Evolutionary conservation across 2,329 filamentous ascomycete species (phyloP), one percentile per base, ranked within the genome.

Genomic region (Hypoxylon sp.): DNA sequence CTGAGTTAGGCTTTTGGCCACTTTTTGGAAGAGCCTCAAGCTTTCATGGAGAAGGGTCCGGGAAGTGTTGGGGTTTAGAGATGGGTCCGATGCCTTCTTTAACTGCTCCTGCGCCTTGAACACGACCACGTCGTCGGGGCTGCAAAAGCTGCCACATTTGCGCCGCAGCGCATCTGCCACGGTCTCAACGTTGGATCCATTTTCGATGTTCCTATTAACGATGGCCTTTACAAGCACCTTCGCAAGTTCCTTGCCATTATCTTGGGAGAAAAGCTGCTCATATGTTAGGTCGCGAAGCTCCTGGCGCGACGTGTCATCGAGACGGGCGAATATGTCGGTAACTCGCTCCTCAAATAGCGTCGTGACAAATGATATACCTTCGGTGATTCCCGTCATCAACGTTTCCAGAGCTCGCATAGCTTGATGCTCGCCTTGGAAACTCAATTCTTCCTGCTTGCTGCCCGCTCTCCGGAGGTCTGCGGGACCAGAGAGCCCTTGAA

Each of bases 31-130:
- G 11, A 97, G 78, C 43, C 86, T 84, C 62, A 97, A 73, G 71
- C 92, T 97, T 69, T 97, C 93, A 62, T 92, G 92, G 15, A 99
- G 79, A 25, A 96, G 75, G 32, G 86, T 86, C 23, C 92, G 85
- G 4, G 89, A 90, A 42, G 84, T 78, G 61, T 92, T 93, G 3
- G 85, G 85, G 65, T 91, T 90, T 3, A 80, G 76, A 7, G 86
- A 84, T 36, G 89, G 84, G 69, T 97, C 92, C 2, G 87, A 86
- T 1, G 93, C 93, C 61, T 90, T 84, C 77, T 96, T 95, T 43
- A 97, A 77, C 64, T 93, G 89, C 71, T 99, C 94, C 69, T 97
- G 93, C 0, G 94, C 94, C 73, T 96, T 97, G 84, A 99, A 99
- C 62, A 97, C 93, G 59, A 97, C 86, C 1, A 97, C 94, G 74